Conservation (phyloP, 2,329 filamentous ascomycete genomes). For the Keithomyces neogunnii region DNA sequence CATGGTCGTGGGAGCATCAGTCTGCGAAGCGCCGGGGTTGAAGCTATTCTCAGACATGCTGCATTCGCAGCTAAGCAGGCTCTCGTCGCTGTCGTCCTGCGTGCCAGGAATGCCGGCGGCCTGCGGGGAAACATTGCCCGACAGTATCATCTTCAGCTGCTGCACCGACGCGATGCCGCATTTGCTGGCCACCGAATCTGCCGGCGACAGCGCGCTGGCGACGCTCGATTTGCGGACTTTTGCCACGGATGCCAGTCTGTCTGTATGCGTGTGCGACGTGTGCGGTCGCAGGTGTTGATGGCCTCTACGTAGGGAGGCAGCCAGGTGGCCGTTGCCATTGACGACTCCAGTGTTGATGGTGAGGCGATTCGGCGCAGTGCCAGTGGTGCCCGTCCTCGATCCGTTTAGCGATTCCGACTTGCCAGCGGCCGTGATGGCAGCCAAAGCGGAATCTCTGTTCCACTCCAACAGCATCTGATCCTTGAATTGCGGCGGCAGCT, state of each 20-base stretch:
- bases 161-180: conserved; percentile 52
- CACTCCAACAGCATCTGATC: conserved; percentile 74
- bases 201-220: conserved; percentile 41
- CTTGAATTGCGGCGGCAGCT: conserved; percentile 57
- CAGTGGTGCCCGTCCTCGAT: conserved; percentile 57
- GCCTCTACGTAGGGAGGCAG: conserved; percentile 39
- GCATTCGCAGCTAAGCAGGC: conserved; percentile 63
- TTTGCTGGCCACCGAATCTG: conserved; percentile 33
- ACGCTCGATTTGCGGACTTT: conserved; percentile 47
- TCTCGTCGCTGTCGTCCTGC: conserved; percentile 53
- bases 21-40: conserved; percentile 29
- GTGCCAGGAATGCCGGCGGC: conserved; percentile 26
- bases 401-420: conserved; percentile 69
- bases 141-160: conserved; percentile 54
- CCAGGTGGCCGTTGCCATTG: conserved; percentile 28
- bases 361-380: conserved; percentile 44
- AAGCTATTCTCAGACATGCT: conserved; percentile 59
- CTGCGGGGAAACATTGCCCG: conserved; percentile 37
- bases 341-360: conserved; percentile 41
- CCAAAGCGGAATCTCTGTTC: conserved; percentile 67
- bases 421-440: conserved; percentile 58
- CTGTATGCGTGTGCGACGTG: conserved; percentile 31
- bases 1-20: conserved; percentile 15
- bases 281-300: conserved; percentile 42
- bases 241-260: conserved; percentile 24